Conservation (phyloP, 2,329 filamentous ascomycete genomes). For the Calonectria henricotiae region DNA sequence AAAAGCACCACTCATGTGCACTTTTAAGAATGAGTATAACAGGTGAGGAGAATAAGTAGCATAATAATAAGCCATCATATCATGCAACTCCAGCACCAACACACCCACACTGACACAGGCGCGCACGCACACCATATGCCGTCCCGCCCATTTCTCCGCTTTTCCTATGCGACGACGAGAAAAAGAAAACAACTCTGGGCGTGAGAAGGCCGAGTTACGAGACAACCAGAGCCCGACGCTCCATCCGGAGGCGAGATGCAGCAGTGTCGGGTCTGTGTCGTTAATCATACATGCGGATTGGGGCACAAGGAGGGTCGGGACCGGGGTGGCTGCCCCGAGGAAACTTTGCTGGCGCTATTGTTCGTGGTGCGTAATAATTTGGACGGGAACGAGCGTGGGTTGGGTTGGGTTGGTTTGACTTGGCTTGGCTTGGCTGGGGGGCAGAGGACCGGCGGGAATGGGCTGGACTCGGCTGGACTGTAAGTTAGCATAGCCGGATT, state of each 20-base stretch:
- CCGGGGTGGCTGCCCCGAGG: constrained; percentile 14
- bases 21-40: constrained; percentile 20
- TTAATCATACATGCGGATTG: constrained; percentile 7
- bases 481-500: constrained; percentile 8
- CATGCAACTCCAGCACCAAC: constrained; percentile 37
- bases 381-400: constrained; percentile 26
- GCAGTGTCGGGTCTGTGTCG: constrained; percentile 6
- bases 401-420: constrained; percentile 21
- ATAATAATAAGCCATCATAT: constrained; percentile 34
- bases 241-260: background rate
- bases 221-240: constrained; percentile 9
- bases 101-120: constrained; percentile 34
- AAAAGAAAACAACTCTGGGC: constrained; percentile 20
- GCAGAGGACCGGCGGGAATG: constrained; percentile 22
- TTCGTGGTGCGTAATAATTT: constrained; percentile 30
- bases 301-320: constrained; percentile 11
- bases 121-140: constrained; percentile 29
- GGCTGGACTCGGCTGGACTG: constrained; percentile 29
- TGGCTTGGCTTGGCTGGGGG: constrained; percentile 19
- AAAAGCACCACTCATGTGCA: background rate
- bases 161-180: constrained; percentile 33
- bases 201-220: constrained; percentile 15
- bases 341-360: constrained; percentile 31
- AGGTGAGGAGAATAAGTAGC: constrained; percentile 6
- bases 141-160: constrained; percentile 35